Percentiles rank a stretch among this genome's conserved stretches.
Conservation (phyloP, 2,329 filamentous ascomycete species). For the Leptosphaerulina australis region DNA sequence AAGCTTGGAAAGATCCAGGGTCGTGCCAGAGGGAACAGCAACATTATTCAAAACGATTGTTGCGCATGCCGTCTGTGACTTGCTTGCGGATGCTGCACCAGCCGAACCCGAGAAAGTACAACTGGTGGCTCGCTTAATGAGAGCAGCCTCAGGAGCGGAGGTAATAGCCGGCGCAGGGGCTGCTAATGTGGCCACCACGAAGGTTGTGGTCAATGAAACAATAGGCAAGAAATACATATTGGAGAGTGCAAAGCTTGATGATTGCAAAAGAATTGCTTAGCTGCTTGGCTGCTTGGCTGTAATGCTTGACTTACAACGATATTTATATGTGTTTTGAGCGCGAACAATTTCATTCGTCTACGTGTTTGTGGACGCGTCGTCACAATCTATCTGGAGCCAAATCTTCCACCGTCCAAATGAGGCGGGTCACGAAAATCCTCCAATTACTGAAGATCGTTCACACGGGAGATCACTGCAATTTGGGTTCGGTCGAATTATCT, state of each 20-base stretch:
- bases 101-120: slow-evolving; percentile 60
- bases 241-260: slow-evolving; percentile 8
- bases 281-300: slow-evolving; percentile 23
- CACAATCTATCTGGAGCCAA: slow-evolving; percentile 10
- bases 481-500: not conserved
- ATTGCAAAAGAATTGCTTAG: not conserved
- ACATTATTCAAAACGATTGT: slow-evolving; percentile 62
- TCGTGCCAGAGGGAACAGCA: slow-evolving; percentile 62
- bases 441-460: slow-evolving; percentile 5
- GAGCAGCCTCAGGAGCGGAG: slow-evolving; percentile 23
- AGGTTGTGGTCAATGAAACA: slow-evolving; percentile 23
- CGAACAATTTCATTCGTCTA: slow-evolving; percentile 4
- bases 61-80: slow-evolving; percentile 58
- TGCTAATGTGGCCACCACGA: slow-evolving; percentile 30
- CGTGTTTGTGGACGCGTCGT: not conserved
- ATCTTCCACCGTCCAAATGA: slow-evolving; percentile 8
- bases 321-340: slow-evolving; percentile 13
- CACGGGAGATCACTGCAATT: not conserved
- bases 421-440: slow-evolving; percentile 6
- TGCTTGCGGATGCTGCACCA: slow-evolving; percentile 54
- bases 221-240: slow-evolving; percentile 25
- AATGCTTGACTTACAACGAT: slow-evolving; percentile 18
- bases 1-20: slow-evolving; percentile 63
- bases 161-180: slow-evolving; percentile 33
- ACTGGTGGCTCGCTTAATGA: slow-evolving; percentile 34